Evolutionary conservation across 1,284 basidiomycete species (phyloP), one percentile per base, ranked within the genome.

Genomic region (Takashimella koratensis): DNA sequence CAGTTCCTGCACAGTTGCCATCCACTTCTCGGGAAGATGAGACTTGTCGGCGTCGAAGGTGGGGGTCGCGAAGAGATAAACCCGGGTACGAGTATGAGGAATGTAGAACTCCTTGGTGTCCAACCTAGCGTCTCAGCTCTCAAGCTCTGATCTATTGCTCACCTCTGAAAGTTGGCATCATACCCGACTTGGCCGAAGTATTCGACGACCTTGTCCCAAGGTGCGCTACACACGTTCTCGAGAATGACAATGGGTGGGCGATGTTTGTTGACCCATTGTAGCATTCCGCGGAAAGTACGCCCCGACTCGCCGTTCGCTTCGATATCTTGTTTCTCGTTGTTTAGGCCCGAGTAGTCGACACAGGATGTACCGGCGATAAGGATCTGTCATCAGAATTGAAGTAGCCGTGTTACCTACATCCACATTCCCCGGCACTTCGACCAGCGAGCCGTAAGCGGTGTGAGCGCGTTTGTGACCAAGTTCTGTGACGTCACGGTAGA

Each of bases 41-140:
- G 73, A 5, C 82, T 84, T 16, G 76, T 72, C 55, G 77, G 79
- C 49, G 62, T 83, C 78, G 71, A 55, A 55, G 25, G 56, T 60
- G 20, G 68, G 65, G 1, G 67, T 68, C 0, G 90, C 91, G 51
- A 93, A 76, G 30, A 94, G 82, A 68, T 95, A 96, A 4, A 88
- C 90, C 50, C 92, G 86, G 2, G 86, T 91, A 11, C 92, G 85
- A 0, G 93, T 97, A 65, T 97, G 93, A 4, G 93, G 93, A 51
- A 97, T 93, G 71, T 97, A 97, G 69, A 85, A 96, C 49, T 86
- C 81, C 71, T 96, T 97, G 10, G 94, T 97, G 67, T 97, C 94
- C 49, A 97, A 84, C 10, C 76, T 75, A 21, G 26, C 3, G 46
- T 52, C 8, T 36, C 22, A 54, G 55, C 50, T 30, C 39, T 21